These are phyloP conservation scores for Halophytophthora polymorphica DNA, from an alignment of 352 stramenopile genomes.

Conservation along the genomic window DNA sequence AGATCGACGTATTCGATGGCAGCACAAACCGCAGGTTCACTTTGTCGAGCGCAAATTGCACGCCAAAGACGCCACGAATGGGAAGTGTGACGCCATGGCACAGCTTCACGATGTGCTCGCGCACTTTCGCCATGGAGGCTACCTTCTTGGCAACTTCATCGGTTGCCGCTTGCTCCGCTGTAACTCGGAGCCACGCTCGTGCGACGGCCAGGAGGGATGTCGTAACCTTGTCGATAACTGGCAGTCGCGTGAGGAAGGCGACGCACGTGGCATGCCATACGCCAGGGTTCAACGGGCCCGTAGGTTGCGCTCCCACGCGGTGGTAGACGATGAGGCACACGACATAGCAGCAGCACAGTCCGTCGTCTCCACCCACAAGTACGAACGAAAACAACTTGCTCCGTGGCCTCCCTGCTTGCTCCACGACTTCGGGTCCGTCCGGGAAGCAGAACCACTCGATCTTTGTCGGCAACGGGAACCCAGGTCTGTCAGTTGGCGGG, in stretches of 20 bases:
- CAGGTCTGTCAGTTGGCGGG: constrained; percentile 41
- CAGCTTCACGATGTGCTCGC: constrained; percentile 42
- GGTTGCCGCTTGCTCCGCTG: constrained; percentile 7
- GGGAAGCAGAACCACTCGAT: constrained; percentile 90
- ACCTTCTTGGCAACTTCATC: background rate
- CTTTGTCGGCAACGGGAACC: constrained; percentile 79
- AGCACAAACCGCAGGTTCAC: constrained; percentile 42
- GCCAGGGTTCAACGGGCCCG: background rate
- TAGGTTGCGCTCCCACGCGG: constrained; percentile 12
- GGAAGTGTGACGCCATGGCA: constrained; percentile 58
- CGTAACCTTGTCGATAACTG: constrained; percentile 52
- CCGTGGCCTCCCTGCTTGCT: constrained; percentile 36
- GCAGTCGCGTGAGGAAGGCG: constrained; percentile 66
- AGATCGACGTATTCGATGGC: constrained; percentile 56
- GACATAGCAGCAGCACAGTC: constrained; percentile 63
- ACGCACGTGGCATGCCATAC: constrained; percentile 71
- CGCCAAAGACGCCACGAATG: constrained; percentile 62
- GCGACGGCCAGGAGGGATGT: constrained; percentile 56
- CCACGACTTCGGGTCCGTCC: constrained; percentile 54
- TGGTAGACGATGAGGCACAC: constrained; percentile 76
- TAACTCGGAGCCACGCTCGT: constrained; percentile 39
- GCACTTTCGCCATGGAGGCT: constrained; percentile 9
- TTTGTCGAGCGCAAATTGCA: constrained; percentile 44
- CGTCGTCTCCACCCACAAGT: constrained; percentile 71
- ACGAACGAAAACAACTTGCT: constrained; percentile 79